These are phyloP conservation scores for Arachis hypogaea DNA, from an alignment of 306 rosid genomes.

Conservation along the genomic window DNA sequence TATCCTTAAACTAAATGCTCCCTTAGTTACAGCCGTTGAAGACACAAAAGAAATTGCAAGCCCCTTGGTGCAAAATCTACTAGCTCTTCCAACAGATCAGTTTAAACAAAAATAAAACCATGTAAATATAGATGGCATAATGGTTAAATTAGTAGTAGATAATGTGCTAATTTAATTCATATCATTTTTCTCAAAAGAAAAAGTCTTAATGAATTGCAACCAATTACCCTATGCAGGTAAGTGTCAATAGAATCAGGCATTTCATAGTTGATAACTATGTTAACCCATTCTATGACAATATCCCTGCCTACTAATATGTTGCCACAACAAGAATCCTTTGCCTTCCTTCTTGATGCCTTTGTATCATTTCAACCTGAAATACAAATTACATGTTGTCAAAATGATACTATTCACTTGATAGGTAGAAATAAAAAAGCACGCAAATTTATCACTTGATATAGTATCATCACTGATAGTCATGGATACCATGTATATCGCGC, in stretches of 20 bases:
- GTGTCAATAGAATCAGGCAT: conserved; percentile 81
- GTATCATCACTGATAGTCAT: too few relatives aligned
- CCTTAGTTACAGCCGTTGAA: conserved; percentile 52
- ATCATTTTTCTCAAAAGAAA: background rate
- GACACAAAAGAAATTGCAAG: conserved; percentile 95
- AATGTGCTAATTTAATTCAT: too few relatives aligned
- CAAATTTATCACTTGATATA: background rate
- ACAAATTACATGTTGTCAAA: conserved; percentile 1
- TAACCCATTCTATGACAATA: conserved; percentile 82
- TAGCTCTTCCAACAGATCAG: conserved; percentile 88
- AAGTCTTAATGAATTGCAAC: background rate
- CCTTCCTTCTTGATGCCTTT: conserved; percentile 79
- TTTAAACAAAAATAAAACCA: background rate
- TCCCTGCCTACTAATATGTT: conserved; percentile 84
- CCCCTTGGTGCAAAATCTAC: conserved; percentile 95
- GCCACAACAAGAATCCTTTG: conserved; percentile 75
- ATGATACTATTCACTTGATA: background rate
- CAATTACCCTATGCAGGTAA: conserved; percentile 70
- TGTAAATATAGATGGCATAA: background rate
- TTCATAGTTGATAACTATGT: conserved; percentile 80
- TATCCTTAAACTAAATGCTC: too few relatives aligned
- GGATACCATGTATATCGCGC: too few relatives aligned
- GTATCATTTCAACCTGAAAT: conserved; percentile 69
- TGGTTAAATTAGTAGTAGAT: background rate
- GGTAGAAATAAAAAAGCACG: background rate